phyloP scores from a whole-genome alignment of 768 basidiomycete species.

The Amanita inopinata region DNA sequence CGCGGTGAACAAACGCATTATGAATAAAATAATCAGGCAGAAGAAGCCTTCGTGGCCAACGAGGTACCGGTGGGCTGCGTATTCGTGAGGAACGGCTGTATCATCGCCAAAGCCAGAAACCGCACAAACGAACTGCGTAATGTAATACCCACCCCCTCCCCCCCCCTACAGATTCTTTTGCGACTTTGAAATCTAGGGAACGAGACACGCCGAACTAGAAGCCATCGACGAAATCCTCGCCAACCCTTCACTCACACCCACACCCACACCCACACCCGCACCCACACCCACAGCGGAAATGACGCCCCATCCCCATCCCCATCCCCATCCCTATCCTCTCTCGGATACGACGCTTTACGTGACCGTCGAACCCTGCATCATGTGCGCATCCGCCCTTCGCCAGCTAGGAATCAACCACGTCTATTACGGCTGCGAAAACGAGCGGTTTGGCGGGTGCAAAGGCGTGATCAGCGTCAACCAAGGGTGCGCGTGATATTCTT shows the following conservation, averaged over 20 bases:
- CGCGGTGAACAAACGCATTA: conserved; percentile 9
- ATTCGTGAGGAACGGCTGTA: conserved; percentile 68
- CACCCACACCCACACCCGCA: conserved; percentile 38
- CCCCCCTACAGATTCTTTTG: conserved; percentile 1
- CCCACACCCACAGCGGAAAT: conserved; percentile 29
- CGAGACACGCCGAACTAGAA: conserved; percentile 94
- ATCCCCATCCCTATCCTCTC: conserved; percentile 45
- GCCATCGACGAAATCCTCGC: conserved; percentile 85
- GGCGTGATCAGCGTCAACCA: conserved; percentile 86
- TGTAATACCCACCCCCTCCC: conserved; percentile 32
- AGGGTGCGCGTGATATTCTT: conserved; percentile 32
- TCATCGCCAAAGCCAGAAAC: conserved; percentile 85
- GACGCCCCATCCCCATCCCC: no score
- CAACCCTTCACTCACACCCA: conserved; percentile 46
- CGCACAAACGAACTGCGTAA: conserved; percentile 91
- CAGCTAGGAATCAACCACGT: conserved; percentile 89
- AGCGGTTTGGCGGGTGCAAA: conserved; percentile 93
- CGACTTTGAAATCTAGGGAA: conserved; percentile 49
- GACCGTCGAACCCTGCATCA: conserved; percentile 98
- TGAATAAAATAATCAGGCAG: conserved; percentile 37
- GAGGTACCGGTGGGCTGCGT: conserved; percentile 98
- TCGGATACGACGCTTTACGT: conserved; percentile 83
- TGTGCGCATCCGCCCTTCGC: conserved; percentile 94
- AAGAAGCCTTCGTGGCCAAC: conserved; percentile 72
- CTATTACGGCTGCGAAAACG: conserved; percentile 90